These are phyloP conservation scores for Viridothelium virens DNA, from an alignment of 495 filamentous ascomycete species.

Conservation along the genomic window DNA sequence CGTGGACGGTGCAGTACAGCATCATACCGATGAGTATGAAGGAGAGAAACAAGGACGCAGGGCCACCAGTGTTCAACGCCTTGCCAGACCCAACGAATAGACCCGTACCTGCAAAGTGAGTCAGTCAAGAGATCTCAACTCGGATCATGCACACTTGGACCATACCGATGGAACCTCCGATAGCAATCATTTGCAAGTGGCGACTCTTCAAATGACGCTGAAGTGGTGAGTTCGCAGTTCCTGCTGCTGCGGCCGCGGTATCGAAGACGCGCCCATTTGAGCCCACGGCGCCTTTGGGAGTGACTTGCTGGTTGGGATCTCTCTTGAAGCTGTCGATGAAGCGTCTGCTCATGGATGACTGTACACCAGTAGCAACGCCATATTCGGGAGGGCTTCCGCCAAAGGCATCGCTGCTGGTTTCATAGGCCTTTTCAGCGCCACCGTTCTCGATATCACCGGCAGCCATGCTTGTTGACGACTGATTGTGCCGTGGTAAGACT, in stretches of 20 bases:
- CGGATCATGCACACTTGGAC: conserved; percentile 3
- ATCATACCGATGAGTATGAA: conserved; percentile 78
- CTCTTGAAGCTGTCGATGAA: conserved; percentile 74
- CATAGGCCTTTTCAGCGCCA: not conserved
- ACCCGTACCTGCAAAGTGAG: conserved; percentile 57
- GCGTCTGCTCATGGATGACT: conserved; percentile 29
- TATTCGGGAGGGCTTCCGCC: conserved; percentile 12
- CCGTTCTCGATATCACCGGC: not conserved
- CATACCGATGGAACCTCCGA: conserved; percentile 87
- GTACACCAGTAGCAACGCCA: conserved; percentile 5
- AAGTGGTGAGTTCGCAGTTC: conserved; percentile 69
- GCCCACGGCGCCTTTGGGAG: conserved; percentile 44
- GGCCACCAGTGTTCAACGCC: conserved; percentile 71
- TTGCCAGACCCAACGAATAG: conserved; percentile 83
- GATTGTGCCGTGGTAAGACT: not conserved
- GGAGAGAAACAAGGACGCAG: conserved; percentile 74
- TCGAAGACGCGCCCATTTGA: conserved; percentile 64
- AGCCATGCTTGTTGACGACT: not conserved
- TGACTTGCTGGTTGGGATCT: conserved; percentile 61
- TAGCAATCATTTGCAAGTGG: conserved; percentile 95
- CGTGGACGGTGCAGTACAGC: conserved; percentile 87
- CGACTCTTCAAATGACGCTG: conserved; percentile 69
- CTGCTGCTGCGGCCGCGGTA: conserved; percentile 61
- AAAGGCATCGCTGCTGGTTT: not conserved
- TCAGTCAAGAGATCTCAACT: not conserved